These are phyloP conservation scores for Heliamphora exappendiculata DNA, from an alignment of 148 eudicot species.

Conservation along the genomic window DNA sequence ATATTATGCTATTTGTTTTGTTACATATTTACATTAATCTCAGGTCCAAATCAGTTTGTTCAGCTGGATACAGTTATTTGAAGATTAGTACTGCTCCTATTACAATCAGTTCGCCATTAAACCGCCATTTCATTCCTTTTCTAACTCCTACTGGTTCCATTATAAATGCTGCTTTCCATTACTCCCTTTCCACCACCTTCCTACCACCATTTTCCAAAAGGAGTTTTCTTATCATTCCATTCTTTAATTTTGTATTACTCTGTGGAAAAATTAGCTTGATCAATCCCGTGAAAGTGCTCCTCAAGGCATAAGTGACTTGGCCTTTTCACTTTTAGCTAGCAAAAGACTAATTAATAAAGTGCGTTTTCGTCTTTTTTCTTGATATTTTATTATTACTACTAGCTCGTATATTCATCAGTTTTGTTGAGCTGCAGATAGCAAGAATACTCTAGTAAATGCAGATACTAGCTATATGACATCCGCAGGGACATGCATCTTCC, in stretches of 20 bases:
- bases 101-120: no score
- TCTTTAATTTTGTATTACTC: not conserved
- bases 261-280: not conserved
- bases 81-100: no score
- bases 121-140: no score
- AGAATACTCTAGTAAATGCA: not conserved
- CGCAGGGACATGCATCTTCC: not conserved
- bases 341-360: not conserved
- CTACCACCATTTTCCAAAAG: no score
- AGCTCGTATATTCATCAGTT: not conserved
- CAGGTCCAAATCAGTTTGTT: no score
- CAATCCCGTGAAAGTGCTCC: not conserved
- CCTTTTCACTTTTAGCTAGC: not conserved
- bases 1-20: no score
- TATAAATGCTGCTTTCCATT: no score
- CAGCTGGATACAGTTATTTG: no score
- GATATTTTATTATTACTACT: not conserved
- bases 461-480: not conserved
- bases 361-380: not conserved
- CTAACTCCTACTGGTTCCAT: no score
- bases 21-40: no score
- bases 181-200: no score
- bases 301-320: not conserved
- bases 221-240: not conserved
- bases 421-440: no score